Evolutionary conservation across 805 yeast species (phyloP).

Genomic region (Zygosaccharomyces bisporus): DNA sequence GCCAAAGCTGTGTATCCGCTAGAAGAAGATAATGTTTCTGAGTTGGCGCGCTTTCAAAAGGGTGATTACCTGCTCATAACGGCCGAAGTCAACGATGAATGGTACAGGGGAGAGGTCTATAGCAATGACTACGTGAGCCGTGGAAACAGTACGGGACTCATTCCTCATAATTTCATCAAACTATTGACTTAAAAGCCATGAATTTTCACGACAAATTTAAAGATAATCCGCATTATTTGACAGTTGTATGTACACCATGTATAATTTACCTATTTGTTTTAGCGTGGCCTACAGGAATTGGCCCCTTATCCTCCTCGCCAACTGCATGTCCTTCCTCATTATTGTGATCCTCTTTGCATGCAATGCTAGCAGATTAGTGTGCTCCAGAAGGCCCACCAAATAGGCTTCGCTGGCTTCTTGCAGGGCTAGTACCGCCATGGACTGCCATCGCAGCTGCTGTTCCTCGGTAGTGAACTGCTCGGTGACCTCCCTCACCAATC

Average conservation of each 20-base stretch:
- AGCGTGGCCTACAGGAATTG: constrained; percentile 26
- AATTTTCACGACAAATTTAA: neutral
- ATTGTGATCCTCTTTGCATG: constrained; percentile 83
- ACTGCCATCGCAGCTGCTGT: constrained; percentile 70
- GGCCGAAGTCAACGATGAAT: constrained; percentile 31
- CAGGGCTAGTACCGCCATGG: constrained; percentile 68
- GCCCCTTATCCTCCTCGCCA: constrained; percentile 75
- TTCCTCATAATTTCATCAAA: constrained; percentile 29
- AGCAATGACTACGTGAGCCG: constrained; percentile 24
- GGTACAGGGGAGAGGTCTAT: constrained; percentile 36
- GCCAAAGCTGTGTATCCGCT: constrained; percentile 35
- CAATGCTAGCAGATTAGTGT: constrained; percentile 70
- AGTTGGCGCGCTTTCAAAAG: constrained; percentile 30
- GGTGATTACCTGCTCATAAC: constrained; percentile 33
- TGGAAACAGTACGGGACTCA: constrained; percentile 24
- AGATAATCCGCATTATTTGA: neutral
- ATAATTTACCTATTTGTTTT: constrained; percentile 6
- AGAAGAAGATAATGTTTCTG: constrained; percentile 29
- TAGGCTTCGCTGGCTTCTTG: constrained; percentile 84
- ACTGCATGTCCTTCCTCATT: constrained; percentile 77
- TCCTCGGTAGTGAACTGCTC: constrained; percentile 46
- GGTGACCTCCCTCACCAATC: constrained; percentile 71
- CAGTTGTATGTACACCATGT: neutral
- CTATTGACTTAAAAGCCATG: constrained; percentile 10
- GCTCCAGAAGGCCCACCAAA: constrained; percentile 67